Evolutionary conservation across 2,329 filamentous ascomycete species (phyloP), one percentile per base, ranked within the genome.

Genomic region (Sporothrix phasma): DNA sequence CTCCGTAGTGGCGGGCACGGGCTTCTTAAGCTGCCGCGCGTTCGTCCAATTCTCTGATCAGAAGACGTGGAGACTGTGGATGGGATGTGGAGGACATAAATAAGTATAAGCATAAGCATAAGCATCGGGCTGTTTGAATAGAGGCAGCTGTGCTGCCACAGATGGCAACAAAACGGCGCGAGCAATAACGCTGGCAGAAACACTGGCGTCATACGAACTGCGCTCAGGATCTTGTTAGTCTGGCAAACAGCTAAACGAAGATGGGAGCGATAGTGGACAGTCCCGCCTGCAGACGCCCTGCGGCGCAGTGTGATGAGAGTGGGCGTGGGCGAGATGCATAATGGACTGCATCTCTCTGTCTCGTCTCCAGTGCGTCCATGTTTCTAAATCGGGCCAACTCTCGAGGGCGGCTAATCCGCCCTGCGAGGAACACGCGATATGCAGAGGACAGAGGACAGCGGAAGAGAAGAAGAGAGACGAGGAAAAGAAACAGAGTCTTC

Each of bases 301-400:
- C n/a, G n/a, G n/a, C n/a, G n/a, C n/a, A n/a, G n/a, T 29, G 37
- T 43, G 54, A 58, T 29, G 49, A 37, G 37, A 45, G 34, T n/a
- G 47, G 19, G n/a, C 15, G 29, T n/a, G n/a, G n/a, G n/a, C n/a
- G n/a, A 51, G 47, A 45, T 22, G 49, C 39, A 56, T 37, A 39
- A 15, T 11, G 26, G 5, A n/a, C n/a, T n/a, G n/a, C n/a, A n/a
- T n/a, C n/a, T n/a, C n/a, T n/a, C n/a, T n/a, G n/a, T n/a, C n/a
- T n/a, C n/a, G n/a, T n/a, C n/a, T n/a, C n/a, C n/a, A n/a, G n/a
- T 24, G 31, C 24, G 13, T 31, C 7, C 5, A 34, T 56, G 60
- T 62, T 61, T 62, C 31, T 56, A 61, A 61, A 65, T 63, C 51
- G 65, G 67, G 68, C 68, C 69, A 70, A 71, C 71, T 70, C 34